These are phyloP conservation scores for Puccinia polysora DNA, from an alignment of 1,284 basidiomycete species.

Conservation along the genomic window DNA sequence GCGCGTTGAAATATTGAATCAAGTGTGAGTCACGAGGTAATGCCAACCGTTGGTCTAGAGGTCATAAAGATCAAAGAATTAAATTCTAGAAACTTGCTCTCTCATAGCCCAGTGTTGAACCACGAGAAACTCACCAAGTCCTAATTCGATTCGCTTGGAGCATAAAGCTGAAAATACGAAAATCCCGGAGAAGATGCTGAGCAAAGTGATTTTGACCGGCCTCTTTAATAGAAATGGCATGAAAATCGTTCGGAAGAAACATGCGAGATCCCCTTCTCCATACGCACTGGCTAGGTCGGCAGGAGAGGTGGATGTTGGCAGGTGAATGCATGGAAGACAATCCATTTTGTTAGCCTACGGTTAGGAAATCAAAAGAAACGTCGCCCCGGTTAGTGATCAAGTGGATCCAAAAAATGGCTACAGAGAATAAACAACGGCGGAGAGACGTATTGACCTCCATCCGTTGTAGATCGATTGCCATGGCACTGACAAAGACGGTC, in stretches of 20 bases:
- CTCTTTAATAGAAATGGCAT: constrained; percentile 77
- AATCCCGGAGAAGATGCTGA: constrained; percentile 70
- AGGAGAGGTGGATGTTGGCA: constrained; percentile 65
- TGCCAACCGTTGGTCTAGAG: constrained; percentile 79
- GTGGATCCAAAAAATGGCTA: constrained; percentile 33
- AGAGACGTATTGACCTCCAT: constrained; percentile 79
- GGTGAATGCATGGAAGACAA: constrained; percentile 77
- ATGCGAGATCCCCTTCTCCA: constrained; percentile 62
- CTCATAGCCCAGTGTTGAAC: neutral
- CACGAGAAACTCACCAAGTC: constrained; percentile 65
- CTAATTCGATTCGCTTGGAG: constrained; percentile 80
- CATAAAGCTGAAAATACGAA: constrained; percentile 80
- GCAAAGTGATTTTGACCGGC: constrained; percentile 68
- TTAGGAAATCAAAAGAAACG: constrained; percentile 45
- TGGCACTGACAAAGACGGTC: constrained; percentile 85
- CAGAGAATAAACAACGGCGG: constrained; percentile 50
- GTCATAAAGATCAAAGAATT: neutral
- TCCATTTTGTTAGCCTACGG: constrained; percentile 73
- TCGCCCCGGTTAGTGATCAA: neutral
- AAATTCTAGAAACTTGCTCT: neutral
- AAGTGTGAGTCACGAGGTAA: constrained; percentile 87
- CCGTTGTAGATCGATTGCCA: constrained; percentile 73
- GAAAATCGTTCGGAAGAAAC: constrained; percentile 78
- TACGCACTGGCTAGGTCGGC: constrained; percentile 54
- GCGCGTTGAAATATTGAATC: constrained; percentile 78